Evolutionary conservation across 2,329 filamentous ascomycete species (phyloP).

Genomic region (Xylaria multiplex): DNA sequence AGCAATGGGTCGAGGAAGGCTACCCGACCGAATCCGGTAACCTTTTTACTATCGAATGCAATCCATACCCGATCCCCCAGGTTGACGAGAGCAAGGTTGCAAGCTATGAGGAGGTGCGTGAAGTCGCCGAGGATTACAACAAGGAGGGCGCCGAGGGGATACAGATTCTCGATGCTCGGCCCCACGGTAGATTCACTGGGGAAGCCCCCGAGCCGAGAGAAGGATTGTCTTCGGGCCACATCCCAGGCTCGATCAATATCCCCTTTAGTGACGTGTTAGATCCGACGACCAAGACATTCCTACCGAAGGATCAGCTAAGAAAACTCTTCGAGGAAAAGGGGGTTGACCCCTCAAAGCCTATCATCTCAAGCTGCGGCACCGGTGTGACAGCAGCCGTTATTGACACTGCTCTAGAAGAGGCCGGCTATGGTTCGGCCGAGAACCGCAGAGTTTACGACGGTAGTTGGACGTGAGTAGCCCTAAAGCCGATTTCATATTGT

Average conservation of each 20-base stretch:
- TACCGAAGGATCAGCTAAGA: slow-evolving; percentile 75
- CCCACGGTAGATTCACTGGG: slow-evolving; percentile 82
- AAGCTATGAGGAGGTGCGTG: slow-evolving; percentile 83
- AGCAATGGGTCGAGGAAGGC: slow-evolving; percentile 87
- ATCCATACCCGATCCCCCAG: slow-evolving; percentile 71
- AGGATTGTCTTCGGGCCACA: slow-evolving; percentile 88
- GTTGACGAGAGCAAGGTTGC: slow-evolving; percentile 73
- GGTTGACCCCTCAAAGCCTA: slow-evolving; percentile 79
- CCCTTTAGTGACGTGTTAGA: slow-evolving; percentile 85
- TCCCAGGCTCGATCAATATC: slow-evolving; percentile 86
- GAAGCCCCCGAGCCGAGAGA: slow-evolving; percentile 86
- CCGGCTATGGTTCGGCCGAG: slow-evolving; percentile 74
- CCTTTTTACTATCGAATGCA: slow-evolving; percentile 73
- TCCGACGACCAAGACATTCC: slow-evolving; percentile 81
- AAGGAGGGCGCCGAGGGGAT: slow-evolving; percentile 86
- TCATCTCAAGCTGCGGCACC: slow-evolving; percentile 90
- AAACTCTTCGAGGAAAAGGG: slow-evolving; percentile 83
- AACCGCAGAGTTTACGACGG: slow-evolving; percentile 88
- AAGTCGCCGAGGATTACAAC: slow-evolving; percentile 77
- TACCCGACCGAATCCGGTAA: slow-evolving; percentile 84
- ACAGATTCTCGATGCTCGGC: slow-evolving; percentile 89
- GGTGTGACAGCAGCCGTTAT: slow-evolving; percentile 93
- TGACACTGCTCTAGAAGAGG: slow-evolving; percentile 84
- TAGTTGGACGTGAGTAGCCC: slow-evolving; percentile 89
- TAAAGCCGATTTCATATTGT: not conserved